A percentile compares a stretch with the other conserved stretches of the same genome.
Conservation (phyloP, 2,329 filamentous ascomycete genomes). For the Fusarium avenaceum region DNA sequence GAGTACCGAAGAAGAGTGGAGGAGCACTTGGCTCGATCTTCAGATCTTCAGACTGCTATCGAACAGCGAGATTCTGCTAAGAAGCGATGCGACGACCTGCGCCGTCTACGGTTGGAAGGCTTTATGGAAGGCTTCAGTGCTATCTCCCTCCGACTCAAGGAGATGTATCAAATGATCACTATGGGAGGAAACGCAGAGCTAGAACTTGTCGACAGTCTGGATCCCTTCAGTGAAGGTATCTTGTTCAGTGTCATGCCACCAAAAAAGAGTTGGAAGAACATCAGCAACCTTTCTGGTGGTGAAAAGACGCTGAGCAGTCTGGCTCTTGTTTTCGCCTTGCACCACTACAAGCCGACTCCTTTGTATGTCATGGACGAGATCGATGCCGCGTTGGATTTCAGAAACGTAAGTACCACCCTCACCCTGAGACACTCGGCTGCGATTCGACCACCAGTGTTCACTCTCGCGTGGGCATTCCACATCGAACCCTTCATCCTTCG, state of each 20-base stretch:
- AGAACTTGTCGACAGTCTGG: conserved; percentile 94
- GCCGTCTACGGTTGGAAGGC: conserved; percentile 88
- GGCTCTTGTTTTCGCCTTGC: conserved; percentile 96
- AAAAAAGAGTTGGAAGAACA: conserved; percentile 99
- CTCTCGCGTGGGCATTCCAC: conserved; percentile 35
- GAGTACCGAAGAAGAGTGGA: conserved; percentile 90
- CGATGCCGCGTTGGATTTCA: conserved; percentile 96
- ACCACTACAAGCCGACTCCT: conserved; percentile 98
- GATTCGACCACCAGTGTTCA: conserved; percentile 22
- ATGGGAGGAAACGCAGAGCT: conserved; percentile 99
- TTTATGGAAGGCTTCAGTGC: conserved; percentile 98
- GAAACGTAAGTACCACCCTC: conserved; percentile 79
- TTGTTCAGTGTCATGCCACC: conserved; percentile 98
- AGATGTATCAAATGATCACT: conserved; percentile 99
- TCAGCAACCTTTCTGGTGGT: conserved; percentile 92
- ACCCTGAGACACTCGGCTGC: conserved; percentile 47
- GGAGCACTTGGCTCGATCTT: conserved; percentile 84
- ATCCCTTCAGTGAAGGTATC: conserved; percentile 97
- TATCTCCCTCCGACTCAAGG: conserved; percentile 94
- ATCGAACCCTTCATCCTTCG: conserved; percentile 21
- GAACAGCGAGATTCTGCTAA: conserved; percentile 86
- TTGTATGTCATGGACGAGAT: conserved; percentile 99
- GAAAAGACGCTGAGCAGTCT: conserved; percentile 96
- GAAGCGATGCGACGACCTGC: conserved; percentile 91
- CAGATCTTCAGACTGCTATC: conserved; percentile 85